Evolutionary conservation across 129 eudicot species (phyloP).

Genomic region (Daucus carota): DH1_v3.0 NC_030381.2:16635501-16636000

Average conservation of each 20-base stretch:
- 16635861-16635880: constrained; percentile 67
- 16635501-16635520: not conserved
- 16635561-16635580: not conserved
- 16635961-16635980: constrained; percentile 36
- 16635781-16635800: constrained; percentile 64
- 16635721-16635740: constrained; percentile 42
- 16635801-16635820: constrained; percentile 29
- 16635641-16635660: not conserved
- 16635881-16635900: constrained; percentile 44
- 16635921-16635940: constrained; percentile 43
- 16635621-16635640: not conserved
- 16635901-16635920: constrained; percentile 44
- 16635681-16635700: constrained; percentile 30
- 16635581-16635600: not conserved
- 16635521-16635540: not conserved
- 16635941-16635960: constrained; percentile 41
- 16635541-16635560: not conserved
- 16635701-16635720: constrained; percentile 32
- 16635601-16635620: not conserved
- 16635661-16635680: constrained; percentile 23
- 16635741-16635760: constrained; percentile 37
- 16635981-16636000: constrained; percentile 38
- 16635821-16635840: constrained; percentile 41
- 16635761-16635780: constrained; percentile 26
- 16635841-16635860: constrained; percentile 76